phyloP scores from a whole-genome alignment of 208 protist genomes.

The Trypanosoma rangeli region DNA sequence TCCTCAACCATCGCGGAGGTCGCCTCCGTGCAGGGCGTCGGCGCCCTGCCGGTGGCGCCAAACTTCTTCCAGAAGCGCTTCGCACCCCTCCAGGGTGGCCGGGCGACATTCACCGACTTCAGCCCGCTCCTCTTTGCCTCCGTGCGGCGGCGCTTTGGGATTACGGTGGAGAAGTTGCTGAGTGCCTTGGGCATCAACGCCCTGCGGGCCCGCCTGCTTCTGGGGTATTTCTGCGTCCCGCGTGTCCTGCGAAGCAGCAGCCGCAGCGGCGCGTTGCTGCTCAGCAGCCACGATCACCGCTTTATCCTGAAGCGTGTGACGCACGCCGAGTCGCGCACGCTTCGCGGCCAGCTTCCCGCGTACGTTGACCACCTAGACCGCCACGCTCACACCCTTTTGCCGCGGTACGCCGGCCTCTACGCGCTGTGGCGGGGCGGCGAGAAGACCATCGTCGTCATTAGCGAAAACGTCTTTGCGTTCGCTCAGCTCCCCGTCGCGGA shows the following conservation, averaged over 20 bases:
- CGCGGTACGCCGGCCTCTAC: slow-evolving; percentile 33
- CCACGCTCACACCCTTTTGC: slow-evolving; percentile 28
- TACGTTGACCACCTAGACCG: slow-evolving; percentile 36
- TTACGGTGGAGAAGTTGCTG: slow-evolving; percentile 8
- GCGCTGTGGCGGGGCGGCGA: slow-evolving; percentile 4
- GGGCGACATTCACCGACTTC: slow-evolving; percentile 24
- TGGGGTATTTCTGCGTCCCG: slow-evolving; percentile 28
- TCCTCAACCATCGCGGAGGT: slow-evolving; percentile 10
- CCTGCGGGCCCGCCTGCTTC: slow-evolving; percentile 29
- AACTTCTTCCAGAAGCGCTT: slow-evolving; percentile 20
- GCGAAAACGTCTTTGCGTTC: slow-evolving; percentile 27
- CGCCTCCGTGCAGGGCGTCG: not conserved
- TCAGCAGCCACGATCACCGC: slow-evolving; percentile 37
- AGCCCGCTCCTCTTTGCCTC: slow-evolving; percentile 15
- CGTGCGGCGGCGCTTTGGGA: slow-evolving; percentile 15
- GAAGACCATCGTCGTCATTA: slow-evolving; percentile 23
- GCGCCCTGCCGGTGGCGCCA: not conserved
- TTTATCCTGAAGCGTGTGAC: slow-evolving; percentile 58
- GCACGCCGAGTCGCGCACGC: slow-evolving; percentile 34
- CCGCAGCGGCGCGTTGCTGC: slow-evolving; percentile 56
- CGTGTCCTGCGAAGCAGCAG: slow-evolving; percentile 32
- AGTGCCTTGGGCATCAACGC: slow-evolving; percentile 27
- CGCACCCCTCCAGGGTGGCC: not conserved
- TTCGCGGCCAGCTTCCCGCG: slow-evolving; percentile 36
- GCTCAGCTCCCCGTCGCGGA: slow-evolving; percentile 20